Evolutionary conservation across 768 basidiomycete genomes (phyloP), one percentile per base, ranked within the genome.

Genomic region (Pleurotus sapidus): DNA sequence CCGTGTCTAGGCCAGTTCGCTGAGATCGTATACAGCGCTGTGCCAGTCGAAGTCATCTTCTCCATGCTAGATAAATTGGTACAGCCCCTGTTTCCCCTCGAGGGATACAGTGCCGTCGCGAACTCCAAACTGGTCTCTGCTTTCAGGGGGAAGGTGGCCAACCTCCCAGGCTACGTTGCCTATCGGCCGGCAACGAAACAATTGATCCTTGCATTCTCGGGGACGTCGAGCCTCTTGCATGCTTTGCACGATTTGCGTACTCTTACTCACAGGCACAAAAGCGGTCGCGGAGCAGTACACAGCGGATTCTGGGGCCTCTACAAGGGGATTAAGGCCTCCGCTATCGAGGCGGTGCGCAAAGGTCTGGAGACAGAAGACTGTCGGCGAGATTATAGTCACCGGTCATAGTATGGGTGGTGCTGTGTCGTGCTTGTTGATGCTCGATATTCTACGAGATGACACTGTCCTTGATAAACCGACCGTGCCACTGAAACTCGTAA

Each of bases 361-460:
- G 78, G 73, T 5, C 62, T 83, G 11, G 43, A 64, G 12, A 66
- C 71, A 54, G 64, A 78, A 53, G 69, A 66, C 5, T n/a, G 64
- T 71, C 25, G 60, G 57, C 17, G 80, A 82, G 61, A 55, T 85
- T 15, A 74, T 83, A 12, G 60, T 84, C 27, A 82, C 80, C 1
- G 84, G 83, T 1, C 84, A 86, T 63, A 84, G 81, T 55, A 77
- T 84, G 77, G 83, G 84, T 42, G 81, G 74, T 18, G 76, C 76
- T 18, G 63, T 86, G n/a, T 71, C 74, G 14, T 82, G 81, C 65
- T 68, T 86, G 20, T 70, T 83, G 43, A 72, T 74, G 43, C 62
- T 84, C 17, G 81, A 83, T 55, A 61, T 83, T 17, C 67, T 86
- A 38, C 56, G 70, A 5, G 67, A 68, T 23, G 64, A 66, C 12